Evolutionary conservation across 768 basidiomycete genomes (phyloP).

Genomic region (Hygrophorus pudorinus): DNA sequence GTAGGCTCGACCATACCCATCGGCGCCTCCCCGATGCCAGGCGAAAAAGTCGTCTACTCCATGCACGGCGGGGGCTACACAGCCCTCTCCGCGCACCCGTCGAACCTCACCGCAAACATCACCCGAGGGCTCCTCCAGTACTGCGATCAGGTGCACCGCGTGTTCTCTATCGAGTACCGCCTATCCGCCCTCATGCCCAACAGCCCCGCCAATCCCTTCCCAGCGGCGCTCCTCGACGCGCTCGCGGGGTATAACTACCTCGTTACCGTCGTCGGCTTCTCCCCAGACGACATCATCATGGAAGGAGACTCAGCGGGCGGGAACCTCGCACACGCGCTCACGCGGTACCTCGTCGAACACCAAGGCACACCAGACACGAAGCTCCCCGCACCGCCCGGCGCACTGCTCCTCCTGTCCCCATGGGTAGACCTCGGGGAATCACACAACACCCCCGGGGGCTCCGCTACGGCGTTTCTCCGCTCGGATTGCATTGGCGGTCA

Average conservation of each 20-base stretch:
- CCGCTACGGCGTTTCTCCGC: slow-evolving; percentile 20
- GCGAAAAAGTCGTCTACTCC: slow-evolving; percentile 48
- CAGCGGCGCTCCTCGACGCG: slow-evolving; percentile 64
- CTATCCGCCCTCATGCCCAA: slow-evolving; percentile 38
- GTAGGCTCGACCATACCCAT: slow-evolving; percentile 23
- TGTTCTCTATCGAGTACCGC: slow-evolving; percentile 65
- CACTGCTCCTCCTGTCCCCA: slow-evolving; percentile 45
- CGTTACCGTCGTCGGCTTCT: slow-evolving; percentile 43
- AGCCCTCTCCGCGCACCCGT: slow-evolving; percentile 37
- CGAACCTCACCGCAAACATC: slow-evolving; percentile 34
- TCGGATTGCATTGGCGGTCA: slow-evolving; percentile 29
- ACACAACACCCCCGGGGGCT: slow-evolving; percentile 28
- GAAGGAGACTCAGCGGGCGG: slow-evolving; percentile 74
- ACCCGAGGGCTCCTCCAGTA: slow-evolving; percentile 37
- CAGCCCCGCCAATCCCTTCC: slow-evolving; percentile 49
- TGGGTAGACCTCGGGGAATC: slow-evolving; percentile 41
- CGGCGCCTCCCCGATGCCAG: slow-evolving; percentile 29
- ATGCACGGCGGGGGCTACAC: slow-evolving; percentile 60
- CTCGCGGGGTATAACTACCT: slow-evolving; percentile 69
- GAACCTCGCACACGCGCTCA: slow-evolving; percentile 57
- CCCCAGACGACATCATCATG: slow-evolving; percentile 51
- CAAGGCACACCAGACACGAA: slow-evolving; percentile 18
- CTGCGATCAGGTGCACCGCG: slow-evolving; percentile 29
- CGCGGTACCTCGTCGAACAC: slow-evolving; percentile 50
- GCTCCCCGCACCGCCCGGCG: slow-evolving; percentile 36